Base-by-base conservation (phyloP, 441 rosid species). In the Corymbia calophylla region DNA sequence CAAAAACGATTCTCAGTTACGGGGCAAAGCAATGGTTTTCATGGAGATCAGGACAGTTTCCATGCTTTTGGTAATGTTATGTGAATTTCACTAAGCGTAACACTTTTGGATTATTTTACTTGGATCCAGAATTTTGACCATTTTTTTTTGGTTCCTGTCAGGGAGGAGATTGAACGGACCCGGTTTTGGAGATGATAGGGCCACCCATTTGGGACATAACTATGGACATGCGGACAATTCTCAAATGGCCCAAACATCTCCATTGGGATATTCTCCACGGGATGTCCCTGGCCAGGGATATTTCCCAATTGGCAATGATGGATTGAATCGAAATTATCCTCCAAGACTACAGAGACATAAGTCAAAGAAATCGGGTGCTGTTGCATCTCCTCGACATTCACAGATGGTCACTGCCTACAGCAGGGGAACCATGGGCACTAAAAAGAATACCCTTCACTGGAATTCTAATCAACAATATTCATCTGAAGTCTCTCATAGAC, bases 161-260 rank as follows among this genome's bases (percentile, higher is more conserved):
- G 99, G 99, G 90, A 94, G 99, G 94, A 96, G 98, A 93, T 91
- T 89, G 88, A 94, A 93, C 92, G 99, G 97, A 51, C 92, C 92
- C 90, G 92, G 94, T 88, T 93, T 92, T 90, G 96, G 97, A 86
- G 99, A 97, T 92, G 99, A 95, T 90, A 95, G 92, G 89, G 86
- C 90, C 60, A n/a, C 92, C 23, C 93, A 95, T 93, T 87, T 94
- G 87, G 95, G 91, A 86, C 93, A 94, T 91, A 93, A 88, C 91
- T 92, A 93, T 91, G 99, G 96, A 58, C 91, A 91, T 81, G 70
- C 92, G 21, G 98, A 96, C 15, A 96, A 95, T 90, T 96, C 92
- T 90, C 93, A 93, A 16, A 60, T 92, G 88, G 92, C 94, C 90
- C 97, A 90, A 88, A 91, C 92, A 25, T 97, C 94, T 55, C 95